Conservation (phyloP, 2,329 filamentous ascomycete species). For the Atkinsonella texensis region DNA sequence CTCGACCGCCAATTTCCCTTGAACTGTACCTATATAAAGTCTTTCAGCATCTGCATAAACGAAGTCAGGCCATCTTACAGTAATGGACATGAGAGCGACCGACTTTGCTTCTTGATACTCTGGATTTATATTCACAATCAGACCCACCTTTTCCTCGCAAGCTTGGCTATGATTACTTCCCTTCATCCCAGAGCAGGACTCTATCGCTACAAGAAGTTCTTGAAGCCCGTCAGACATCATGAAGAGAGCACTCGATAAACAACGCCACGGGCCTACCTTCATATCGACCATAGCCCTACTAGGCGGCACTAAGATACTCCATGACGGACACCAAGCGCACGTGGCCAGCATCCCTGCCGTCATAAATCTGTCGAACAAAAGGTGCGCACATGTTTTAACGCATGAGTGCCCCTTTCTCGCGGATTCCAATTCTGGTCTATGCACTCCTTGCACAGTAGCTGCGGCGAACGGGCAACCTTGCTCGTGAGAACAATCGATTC, state of each 20-base stretch:
- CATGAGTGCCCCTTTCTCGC: constrained; percentile 17
- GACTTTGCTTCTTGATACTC: background rate
- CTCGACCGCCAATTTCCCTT: background rate
- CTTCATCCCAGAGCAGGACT: background rate
- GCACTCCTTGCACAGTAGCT: constrained; percentile 13
- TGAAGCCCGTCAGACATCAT: background rate
- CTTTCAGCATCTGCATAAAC: background rate
- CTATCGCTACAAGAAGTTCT: too few species aligned
- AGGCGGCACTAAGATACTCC: background rate
- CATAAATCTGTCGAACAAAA: constrained; percentile 15
- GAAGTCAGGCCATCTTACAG: background rate
- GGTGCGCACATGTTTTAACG: constrained; percentile 15
- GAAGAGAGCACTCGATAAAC: constrained; percentile 1
- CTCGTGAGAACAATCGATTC: background rate
- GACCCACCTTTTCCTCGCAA: background rate
- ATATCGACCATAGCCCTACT: background rate
- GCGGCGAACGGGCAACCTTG: constrained; percentile 16
- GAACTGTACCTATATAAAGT: background rate
- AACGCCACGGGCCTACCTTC: background rate
- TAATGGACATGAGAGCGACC: background rate
- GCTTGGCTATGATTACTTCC: background rate
- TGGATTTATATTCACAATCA: background rate
- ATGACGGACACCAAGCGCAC: background rate
- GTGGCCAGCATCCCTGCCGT: constrained; percentile 5
- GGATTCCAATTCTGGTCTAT: constrained; percentile 16